These are phyloP conservation scores for Kickxella alabastrina DNA, from an alignment of 192 early-diverging fungal species.

Conservation along the genomic window DNA sequence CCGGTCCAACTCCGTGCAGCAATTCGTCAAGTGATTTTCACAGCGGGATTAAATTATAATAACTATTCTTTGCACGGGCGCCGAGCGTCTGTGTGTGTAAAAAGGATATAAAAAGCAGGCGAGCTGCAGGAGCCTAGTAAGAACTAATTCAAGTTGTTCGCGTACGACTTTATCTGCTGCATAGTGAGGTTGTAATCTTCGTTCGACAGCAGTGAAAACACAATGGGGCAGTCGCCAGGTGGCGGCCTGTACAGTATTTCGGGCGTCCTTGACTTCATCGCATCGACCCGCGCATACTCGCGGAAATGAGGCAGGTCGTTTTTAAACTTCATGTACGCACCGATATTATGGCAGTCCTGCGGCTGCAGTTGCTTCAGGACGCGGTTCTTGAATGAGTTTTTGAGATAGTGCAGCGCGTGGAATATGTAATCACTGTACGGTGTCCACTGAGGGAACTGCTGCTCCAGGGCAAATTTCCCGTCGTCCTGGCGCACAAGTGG, in stretches of 20 bases:
- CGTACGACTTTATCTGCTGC: constrained; percentile 19
- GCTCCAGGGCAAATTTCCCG: constrained; percentile 64
- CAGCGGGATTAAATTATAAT: too few relatives aligned
- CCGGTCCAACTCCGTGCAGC: too few relatives aligned
- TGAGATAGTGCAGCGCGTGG: constrained; percentile 83
- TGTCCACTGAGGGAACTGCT: constrained; percentile 79
- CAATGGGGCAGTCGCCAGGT: constrained; percentile 47
- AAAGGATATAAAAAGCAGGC: too few relatives aligned
- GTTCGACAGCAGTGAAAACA: constrained; percentile 42
- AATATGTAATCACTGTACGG: constrained; percentile 78
- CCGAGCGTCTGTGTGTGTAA: too few relatives aligned
- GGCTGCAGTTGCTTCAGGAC: constrained; percentile 58
- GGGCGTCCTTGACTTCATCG: constrained; percentile 34
- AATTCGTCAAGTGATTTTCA: too few relatives aligned
- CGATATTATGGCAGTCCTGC: constrained; percentile 45
- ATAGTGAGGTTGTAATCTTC: constrained; percentile 32
- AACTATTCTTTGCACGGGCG: too few relatives aligned
- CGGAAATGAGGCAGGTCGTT: constrained; percentile 40
- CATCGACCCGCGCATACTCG: constrained; percentile 35
- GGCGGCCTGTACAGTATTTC: constrained; percentile 28
- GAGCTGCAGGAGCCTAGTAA: too few relatives aligned
- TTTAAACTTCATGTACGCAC: constrained; percentile 45
- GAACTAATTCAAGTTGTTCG: not conserved
- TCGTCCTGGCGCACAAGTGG: constrained; percentile 72
- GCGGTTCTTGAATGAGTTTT: constrained; percentile 78